phyloP scores from a whole-genome alignment of 495 filamentous ascomycete genomes.

The Geoglossum glabrum region DNA sequence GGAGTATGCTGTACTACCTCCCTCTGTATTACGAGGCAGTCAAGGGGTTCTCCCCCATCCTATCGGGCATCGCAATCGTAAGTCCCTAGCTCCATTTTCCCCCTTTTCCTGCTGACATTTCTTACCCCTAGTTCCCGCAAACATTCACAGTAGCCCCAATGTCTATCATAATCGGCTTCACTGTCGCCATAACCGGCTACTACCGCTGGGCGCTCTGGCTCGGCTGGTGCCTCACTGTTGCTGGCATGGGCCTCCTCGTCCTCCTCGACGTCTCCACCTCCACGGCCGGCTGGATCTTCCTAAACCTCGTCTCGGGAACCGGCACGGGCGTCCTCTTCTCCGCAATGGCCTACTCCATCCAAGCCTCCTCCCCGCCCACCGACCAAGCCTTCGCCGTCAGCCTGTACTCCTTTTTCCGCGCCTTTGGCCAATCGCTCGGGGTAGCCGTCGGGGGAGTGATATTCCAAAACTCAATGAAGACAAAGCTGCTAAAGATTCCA shows the following conservation, averaged over 20 bases:
- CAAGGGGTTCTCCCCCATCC: conserved; percentile 29
- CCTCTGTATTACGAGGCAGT: conserved; percentile 45
- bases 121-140: conserved; percentile 23
- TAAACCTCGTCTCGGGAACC: conserved; percentile 31
- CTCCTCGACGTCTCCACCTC: conserved; percentile 27
- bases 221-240: conserved; percentile 31
- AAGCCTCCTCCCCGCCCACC: conserved; percentile 26
- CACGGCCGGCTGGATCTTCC: conserved; percentile 28
- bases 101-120: no score
- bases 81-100: neutral
- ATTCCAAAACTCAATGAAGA: conserved; percentile 34
- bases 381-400: conserved; percentile 33
- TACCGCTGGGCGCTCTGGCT: conserved; percentile 35
- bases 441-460: conserved; percentile 38
- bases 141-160: conserved; percentile 30
- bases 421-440: conserved; percentile 44
- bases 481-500: conserved; percentile 21
- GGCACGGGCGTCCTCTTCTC: conserved; percentile 35
- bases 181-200: conserved; percentile 26
- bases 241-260: conserved; percentile 28
- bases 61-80: conserved; percentile 29
- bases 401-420: conserved; percentile 38
- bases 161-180: conserved; percentile 27
- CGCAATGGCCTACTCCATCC: conserved; percentile 28
- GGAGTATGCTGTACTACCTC: conserved; percentile 38